Evolutionary conservation across 352 stramenopile species (phyloP).

Genomic region (Phytophthora sojae): DNA sequence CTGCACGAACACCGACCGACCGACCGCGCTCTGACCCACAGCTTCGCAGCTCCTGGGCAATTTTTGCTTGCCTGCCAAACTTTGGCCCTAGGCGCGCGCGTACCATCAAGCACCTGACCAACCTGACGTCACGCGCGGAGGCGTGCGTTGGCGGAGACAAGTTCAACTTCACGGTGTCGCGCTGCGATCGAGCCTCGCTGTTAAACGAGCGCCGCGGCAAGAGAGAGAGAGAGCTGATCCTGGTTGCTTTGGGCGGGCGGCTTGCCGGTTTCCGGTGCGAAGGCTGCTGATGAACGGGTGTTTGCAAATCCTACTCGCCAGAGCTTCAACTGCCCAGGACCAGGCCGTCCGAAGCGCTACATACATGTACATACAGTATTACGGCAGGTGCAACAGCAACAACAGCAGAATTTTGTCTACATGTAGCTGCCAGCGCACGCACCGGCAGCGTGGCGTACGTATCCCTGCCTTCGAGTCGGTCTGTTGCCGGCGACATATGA

Average conservation of each 20-base stretch:
- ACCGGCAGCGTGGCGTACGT: conserved; percentile 4
- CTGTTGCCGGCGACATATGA: not conserved
- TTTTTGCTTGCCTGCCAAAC: conserved; percentile 8
- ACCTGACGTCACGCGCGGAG: conserved; percentile 11
- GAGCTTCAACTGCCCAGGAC: conserved; percentile 34
- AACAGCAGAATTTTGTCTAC: conserved; percentile 10
- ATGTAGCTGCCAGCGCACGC: not conserved
- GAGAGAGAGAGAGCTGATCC: conserved; percentile 9
- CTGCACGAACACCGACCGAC: too few relatives aligned
- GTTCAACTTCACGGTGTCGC: not conserved
- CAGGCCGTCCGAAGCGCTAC: conserved; percentile 9
- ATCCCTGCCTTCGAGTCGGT: conserved; percentile 17
- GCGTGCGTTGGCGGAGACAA: conserved; percentile 10
- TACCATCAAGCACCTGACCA: not conserved
- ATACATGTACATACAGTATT: conserved; percentile 16
- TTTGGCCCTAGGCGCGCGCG: not conserved
- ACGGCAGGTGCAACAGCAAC: conserved; percentile 12
- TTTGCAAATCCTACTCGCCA: conserved; percentile 28
- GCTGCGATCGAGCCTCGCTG: not conserved
- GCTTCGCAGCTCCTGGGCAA: not conserved
- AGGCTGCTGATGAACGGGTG: conserved; percentile 17
- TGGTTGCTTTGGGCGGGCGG: not conserved
- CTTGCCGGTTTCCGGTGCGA: conserved; percentile 21
- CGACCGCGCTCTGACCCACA: not conserved
- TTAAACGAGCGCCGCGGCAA: not conserved